Evolutionary conservation across 139 green algal species (phyloP), one percentile per base, ranked within the genome.

Genomic region (Tetraselmis chui): DNA sequence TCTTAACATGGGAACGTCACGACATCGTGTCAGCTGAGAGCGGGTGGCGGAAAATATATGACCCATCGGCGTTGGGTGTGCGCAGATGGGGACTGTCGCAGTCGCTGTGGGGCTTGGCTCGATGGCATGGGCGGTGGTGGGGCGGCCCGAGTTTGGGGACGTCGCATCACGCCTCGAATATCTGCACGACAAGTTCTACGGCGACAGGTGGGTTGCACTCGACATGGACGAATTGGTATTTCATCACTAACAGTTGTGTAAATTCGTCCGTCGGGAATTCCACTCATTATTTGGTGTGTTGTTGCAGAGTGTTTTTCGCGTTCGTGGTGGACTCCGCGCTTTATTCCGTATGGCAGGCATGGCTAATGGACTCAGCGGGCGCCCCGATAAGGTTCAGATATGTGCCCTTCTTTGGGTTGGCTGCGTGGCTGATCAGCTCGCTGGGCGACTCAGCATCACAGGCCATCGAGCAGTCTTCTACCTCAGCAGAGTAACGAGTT

Each of bases 391-490:
- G 27, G 26, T 90, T 93, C 31, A 85, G 86, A 2, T 92, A 89
- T 27, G 80, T 95, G 78, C 94, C 94, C 0, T 96, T 97, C 88
- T 91, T 91, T 78, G 94, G 94, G 2, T 79, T 97, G 76, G 90
- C 85, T 0, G 86, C 81, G 0, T 94, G 91, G 86, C 84, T 95
- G 30, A 76, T 92, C 18, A 18, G 45, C 45, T n/a, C n/a, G n/a
- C n/a, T n/a, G n/a, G n/a, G n/a, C n/a, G n/a, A n/a, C n/a, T n/a
- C n/a, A n/a, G n/a, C n/a, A n/a, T n/a, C n/a, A n/a, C n/a, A n/a
- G n/a, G n/a, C n/a, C n/a, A n/a, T n/a, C n/a, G n/a, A n/a, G n/a
- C n/a, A n/a, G n/a, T n/a, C n/a, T n/a, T n/a, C n/a, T n/a, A n/a
- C n/a, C n/a, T n/a, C n/a, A n/a, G n/a, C n/a, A n/a, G n/a, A n/a